A percentile compares a stretch with the other conserved stretches of the same genome.
These are phyloP conservation scores for Populus pruinosa DNA, from an alignment of 345 rosid species.

Conservation along the genomic window DNA sequence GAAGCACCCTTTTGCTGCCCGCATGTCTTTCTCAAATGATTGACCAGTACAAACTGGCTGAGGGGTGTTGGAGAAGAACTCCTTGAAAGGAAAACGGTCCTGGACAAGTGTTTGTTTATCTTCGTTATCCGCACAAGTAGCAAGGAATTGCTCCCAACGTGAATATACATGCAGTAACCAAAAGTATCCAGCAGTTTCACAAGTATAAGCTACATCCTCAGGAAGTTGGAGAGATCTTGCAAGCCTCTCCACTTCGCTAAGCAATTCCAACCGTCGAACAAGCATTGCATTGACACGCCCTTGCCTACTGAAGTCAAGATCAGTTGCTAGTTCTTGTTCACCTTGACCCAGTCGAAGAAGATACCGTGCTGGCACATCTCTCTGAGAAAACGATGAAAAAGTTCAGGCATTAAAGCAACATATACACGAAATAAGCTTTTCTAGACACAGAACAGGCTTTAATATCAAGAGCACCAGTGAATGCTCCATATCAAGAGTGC, in stretches of 20 bases:
- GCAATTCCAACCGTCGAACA: conserved; percentile 87
- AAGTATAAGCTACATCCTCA: conserved; percentile 96
- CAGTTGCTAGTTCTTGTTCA: conserved; percentile 98
- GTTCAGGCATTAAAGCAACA: conserved; percentile 10
- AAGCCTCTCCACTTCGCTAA: conserved; percentile 90
- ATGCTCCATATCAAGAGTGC: not conserved
- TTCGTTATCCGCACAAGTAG: conserved; percentile 79
- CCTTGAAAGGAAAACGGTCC: conserved; percentile 88
- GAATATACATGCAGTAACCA: conserved; percentile 98
- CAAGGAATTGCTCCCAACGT: conserved; percentile 93
- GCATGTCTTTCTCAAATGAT: conserved; percentile 93
- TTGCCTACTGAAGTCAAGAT: conserved; percentile 96
- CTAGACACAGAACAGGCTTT: conserved; percentile 4
- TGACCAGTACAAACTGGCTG: conserved; percentile 74
- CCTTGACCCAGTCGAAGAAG: conserved; percentile 99
- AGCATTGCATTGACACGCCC: conserved; percentile 99
- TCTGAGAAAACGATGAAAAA: conserved; percentile 49
- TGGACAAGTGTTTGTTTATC: conserved; percentile 66
- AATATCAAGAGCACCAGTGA: not conserved
- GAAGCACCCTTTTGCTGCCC: conserved; percentile 91
- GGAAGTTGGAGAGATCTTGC: conserved; percentile 94
- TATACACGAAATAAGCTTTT: not conserved
- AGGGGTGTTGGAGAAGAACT: conserved; percentile 79
- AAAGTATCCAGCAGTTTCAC: conserved; percentile 99
- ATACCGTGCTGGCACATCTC: conserved; percentile 99